Base-by-base conservation (phyloP, 345 rosid genomes). In the Barbarea vulgaris region DNA sequence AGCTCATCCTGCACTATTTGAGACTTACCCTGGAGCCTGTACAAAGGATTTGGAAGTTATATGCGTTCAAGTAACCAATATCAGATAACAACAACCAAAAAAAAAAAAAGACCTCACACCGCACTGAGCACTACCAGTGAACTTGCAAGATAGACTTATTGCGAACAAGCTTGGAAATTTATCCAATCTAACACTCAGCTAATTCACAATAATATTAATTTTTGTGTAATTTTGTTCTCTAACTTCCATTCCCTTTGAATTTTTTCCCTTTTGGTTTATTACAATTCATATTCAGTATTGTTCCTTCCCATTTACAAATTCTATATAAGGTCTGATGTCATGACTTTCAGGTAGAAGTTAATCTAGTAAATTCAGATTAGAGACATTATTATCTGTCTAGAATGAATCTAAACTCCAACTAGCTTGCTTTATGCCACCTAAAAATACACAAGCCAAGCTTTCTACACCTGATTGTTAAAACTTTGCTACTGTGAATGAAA, bases 1-100 rank as follows among this genome's bases (percentile, higher is more conserved):
- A 93, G 74, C 81, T 95, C 98, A 75, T 95, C 88, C 84, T 88
- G 96, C 80, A 93, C 87, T 13, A 80, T 83, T 80, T 90, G 96
- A 60, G 94, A 89, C 84, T 90, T 95, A 30, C 98, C 96, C 79
- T 93, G 99, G 79, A 95, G 91, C 80, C 99, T 93, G 87, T 55
- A 61, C 44, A 55, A 63, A 64, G 8, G 63, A 21, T 65, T 74
- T 69, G 41, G 25, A 39, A 61, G 48, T 50, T 44, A 69, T 53
- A 55, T 13, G 12, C 2, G 2, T 25, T 62, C 9, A 34, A 52
- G n/a, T 18, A 36, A 53, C 53, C 62, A 51, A 30, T 24, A 28
- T 22, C 57, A 74, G 19, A 6, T 57, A 22, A 39, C 53, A 65
- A 47, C 33, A 63, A 56, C 24, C 0, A 2, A 62, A 17, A 69